A percentile compares a stretch with the other conserved stretches of the same genome.
Evolutionary conservation across 1,284 basidiomycete genomes (phyloP).

Genomic region (Ustilago loliicola): DNA sequence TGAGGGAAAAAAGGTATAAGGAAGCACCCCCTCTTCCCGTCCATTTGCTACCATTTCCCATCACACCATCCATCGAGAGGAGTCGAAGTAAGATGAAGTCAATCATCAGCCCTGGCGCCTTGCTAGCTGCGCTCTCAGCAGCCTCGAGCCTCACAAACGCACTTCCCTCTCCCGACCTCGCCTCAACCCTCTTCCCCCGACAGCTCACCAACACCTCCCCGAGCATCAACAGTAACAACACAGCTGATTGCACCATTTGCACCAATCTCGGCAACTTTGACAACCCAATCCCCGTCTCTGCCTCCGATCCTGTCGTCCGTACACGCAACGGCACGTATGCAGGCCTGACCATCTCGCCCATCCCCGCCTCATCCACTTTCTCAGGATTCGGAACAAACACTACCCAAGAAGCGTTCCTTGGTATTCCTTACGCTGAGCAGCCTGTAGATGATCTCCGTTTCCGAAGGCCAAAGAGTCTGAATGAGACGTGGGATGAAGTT

Average conservation of each 20-base stretch:
- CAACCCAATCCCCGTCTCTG: constrained; percentile 26
- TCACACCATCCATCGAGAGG: too few species aligned
- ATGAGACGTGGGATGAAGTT: constrained; percentile 19
- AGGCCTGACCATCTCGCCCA: constrained; percentile 25
- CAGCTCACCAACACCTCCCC: not conserved
- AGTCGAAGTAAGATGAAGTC: not conserved
- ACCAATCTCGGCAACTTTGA: constrained; percentile 46
- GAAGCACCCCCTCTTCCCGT: too few species aligned
- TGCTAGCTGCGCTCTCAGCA: not conserved
- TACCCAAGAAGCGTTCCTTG: constrained; percentile 36
- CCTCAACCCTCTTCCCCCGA: not conserved
- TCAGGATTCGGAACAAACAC: constrained; percentile 35
- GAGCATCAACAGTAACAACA: constrained; percentile 37
- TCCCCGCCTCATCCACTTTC: constrained; percentile 22
- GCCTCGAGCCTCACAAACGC: not conserved
- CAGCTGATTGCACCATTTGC: constrained; percentile 38
- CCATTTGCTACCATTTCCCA: not conserved
- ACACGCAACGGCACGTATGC: constrained; percentile 41
- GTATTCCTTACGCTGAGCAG: constrained; percentile 46
- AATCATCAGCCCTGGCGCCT: not conserved
- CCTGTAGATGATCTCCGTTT: constrained; percentile 28
- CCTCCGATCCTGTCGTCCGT: constrained; percentile 28
- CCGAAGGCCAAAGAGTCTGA: constrained; percentile 11
- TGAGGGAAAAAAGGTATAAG: too few species aligned
- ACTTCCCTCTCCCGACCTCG: not conserved